Evolutionary conservation across 352 stramenopile genomes (phyloP), one percentile per base, ranked within the genome.

Genomic region (Pythium rishiriense): DNA sequence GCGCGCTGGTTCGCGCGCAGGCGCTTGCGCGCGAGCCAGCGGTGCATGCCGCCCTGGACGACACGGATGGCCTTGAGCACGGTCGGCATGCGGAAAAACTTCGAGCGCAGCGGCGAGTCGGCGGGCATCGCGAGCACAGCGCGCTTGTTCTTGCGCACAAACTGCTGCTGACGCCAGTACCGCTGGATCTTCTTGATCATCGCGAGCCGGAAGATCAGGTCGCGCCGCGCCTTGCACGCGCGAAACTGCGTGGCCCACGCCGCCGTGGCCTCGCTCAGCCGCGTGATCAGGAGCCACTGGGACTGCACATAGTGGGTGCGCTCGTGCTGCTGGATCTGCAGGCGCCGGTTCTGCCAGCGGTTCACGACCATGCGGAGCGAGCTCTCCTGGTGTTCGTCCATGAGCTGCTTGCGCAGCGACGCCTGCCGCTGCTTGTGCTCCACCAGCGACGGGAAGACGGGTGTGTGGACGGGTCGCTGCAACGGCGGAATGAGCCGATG

Each of bases 121-220:
- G 69, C 37, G 3, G 67, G 42, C 49, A 74, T 66, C 1, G 62
- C 48, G 6, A 78, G 43, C 17, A 62, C 56, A 0, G 64, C 64
- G 12, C 70, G 41, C 28, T 65, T 59, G 43, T 83, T 74, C 3
- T 46, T 33, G 21, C 73, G 68, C 0, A 74, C 48, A 4, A 79
- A 42, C 15, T 45, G 57, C 26, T 64, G 70, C 49, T 80, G 61
- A 8, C 77, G 74, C 82, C 82, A 91, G 62, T 72, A 83, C 7
- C 62, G 64, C 56, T 91, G 82, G 28, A 91, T 76, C 24, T 68
- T 72, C 35, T 77, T 79, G 25, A 71, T 71, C 82, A 87, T 88
- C n/a, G 68, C 62, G 3, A 84, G 55, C 2, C 68, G 77, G 1
- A 66, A 62, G 31, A 88, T 53, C 4, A 58, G 46, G 21, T 75